Evolutionary conservation across 768 basidiomycete genomes (phyloP), one percentile per base, ranked within the genome.

Genomic region (Lactarius vividus): DNA sequence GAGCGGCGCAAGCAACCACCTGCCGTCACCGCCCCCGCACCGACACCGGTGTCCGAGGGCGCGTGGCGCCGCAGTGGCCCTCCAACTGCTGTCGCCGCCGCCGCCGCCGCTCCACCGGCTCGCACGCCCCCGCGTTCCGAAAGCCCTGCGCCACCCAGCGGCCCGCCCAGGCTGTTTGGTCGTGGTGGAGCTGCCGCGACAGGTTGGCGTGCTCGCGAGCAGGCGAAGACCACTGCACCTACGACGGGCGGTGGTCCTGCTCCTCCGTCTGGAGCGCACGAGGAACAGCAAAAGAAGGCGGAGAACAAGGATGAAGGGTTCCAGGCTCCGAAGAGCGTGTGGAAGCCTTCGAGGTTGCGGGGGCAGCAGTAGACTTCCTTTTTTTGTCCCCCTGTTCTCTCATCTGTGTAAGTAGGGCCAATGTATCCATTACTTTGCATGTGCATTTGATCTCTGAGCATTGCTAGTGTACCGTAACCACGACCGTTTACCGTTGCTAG

Each of bases 291-390:
- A 2, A 77, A 76, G 69, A 80, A 83, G 61, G 82, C 83, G 59
- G 58, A 73, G 6, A 78, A 77, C 69, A 83, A 79, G 71, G 80
- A 85, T 4, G 90, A 92, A 71, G 89, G 91, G 4, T 91, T 91
- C 81, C 85, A 87, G 75, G 80, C 85, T 29, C 86, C 88, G 78
- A 74, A 74, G 70, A 59, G 76, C 75, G 46, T 81, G 75, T 81
- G 75, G 77, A 29, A 55, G 58, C 46, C 69, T 23, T 71, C 71
- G 59, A 74, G 70, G 31, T 63, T 58, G 40, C 72, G 74, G 18
- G 57, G 58, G 33, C 42, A 70, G 46, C 53, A 68, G 64, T 61
- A 37, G 44, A 33, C 18, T 28, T 9, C 8, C 33, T 20, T 37
- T 16, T 23, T 57, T 57, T 57, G 26, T 39, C 15, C 5, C 15